These are phyloP conservation scores for Daldinia vernicosa DNA, from an alignment of 495 filamentous ascomycete genomes.

Conservation along the genomic window DNA sequence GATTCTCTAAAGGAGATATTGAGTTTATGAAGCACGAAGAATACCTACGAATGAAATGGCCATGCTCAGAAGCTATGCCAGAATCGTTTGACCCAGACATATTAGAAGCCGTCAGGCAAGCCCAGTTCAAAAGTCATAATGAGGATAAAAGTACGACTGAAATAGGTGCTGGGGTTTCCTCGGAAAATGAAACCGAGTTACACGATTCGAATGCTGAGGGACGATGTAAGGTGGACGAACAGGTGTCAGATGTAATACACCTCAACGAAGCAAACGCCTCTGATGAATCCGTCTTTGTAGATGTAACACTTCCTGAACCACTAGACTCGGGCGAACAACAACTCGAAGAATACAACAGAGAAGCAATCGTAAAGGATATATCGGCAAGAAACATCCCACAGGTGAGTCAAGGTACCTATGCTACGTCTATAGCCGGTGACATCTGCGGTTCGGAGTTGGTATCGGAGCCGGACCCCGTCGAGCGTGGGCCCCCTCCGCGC, in stretches of 20 bases:
- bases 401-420: neutral
- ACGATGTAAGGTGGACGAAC: neutral
- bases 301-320: neutral
- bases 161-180: neutral
- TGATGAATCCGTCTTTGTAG: neutral
- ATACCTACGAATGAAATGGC: conserved; percentile 35
- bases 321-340: conserved; percentile 25
- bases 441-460: neutral
- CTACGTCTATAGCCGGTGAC: neutral
- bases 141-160: neutral
- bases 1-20: conserved; percentile 4
- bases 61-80: conserved; percentile 28
- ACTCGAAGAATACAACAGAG: conserved; percentile 14
- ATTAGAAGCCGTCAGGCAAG: conserved; percentile 20
- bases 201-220: neutral
- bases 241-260: neutral
- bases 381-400: neutral
- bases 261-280: neutral
- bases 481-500: conserved; percentile 24
- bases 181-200: neutral
- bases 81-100: conserved; percentile 25
- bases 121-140: neutral
- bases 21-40: conserved; percentile 13
- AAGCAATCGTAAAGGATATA: neutral
- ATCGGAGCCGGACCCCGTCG: neutral